phyloP scores from a whole-genome alignment of 345 rosid species.

The Salix arbutifolia region DNA sequence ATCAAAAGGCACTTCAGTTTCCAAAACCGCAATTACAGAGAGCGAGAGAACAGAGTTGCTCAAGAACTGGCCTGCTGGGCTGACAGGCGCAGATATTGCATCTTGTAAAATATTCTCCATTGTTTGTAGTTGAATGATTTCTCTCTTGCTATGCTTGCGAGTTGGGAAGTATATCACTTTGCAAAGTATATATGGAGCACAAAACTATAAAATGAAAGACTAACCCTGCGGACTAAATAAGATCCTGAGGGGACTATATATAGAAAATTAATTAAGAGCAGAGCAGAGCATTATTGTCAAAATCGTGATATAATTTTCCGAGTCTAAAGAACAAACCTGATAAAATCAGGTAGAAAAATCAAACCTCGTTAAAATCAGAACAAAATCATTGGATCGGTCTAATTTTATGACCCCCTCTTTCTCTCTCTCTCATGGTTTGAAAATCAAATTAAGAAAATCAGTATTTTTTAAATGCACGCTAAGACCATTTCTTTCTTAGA shows the following conservation, averaged over 20 bases:
- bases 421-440: too few relatives aligned
- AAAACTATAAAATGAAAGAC: not conserved
- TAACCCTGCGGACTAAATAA: not conserved
- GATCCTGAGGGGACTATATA: not conserved
- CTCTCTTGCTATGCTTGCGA: not conserved
- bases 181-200: not conserved
- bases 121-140: not conserved
- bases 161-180: not conserved
- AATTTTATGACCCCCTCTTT: too few relatives aligned
- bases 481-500: too few relatives aligned
- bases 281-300: too few relatives aligned
- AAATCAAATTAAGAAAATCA: too few relatives aligned
- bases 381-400: too few relatives aligned
- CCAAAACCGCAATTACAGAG: slow-evolving; percentile 25
- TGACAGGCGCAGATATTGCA: slow-evolving; percentile 22
- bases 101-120: slow-evolving; percentile 24
- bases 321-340: too few relatives aligned
- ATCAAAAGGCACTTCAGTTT: slow-evolving; percentile 32
- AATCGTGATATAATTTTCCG: too few relatives aligned
- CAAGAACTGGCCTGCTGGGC: slow-evolving; percentile 35
- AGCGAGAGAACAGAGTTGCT: slow-evolving; percentile 31
- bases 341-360: too few relatives aligned
- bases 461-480: too few relatives aligned
- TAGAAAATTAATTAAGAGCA: too few relatives aligned
- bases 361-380: too few relatives aligned